Evolutionary conservation across 176 grass and related monocot species (phyloP).

Genomic region (Bolboschoenus planiculmis): DNA sequence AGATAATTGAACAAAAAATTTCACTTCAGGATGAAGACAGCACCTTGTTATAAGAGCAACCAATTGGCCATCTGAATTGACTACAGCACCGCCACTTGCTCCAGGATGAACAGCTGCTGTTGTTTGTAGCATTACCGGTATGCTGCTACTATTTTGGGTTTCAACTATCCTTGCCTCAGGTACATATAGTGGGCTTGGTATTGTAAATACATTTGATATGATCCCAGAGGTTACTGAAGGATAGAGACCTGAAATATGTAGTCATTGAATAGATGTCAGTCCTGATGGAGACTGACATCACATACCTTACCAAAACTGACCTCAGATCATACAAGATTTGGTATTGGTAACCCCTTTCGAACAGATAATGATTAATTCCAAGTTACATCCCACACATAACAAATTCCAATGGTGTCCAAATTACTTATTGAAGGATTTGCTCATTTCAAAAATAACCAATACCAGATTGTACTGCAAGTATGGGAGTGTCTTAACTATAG

Average conservation of each 20-base stretch:
- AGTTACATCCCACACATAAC: background rate
- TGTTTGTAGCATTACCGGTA: conserved; percentile 91
- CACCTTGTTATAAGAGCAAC: conserved; percentile 90
- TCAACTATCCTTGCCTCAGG: conserved; percentile 20
- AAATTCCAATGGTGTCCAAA: background rate
- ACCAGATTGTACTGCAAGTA: background rate
- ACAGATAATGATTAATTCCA: background rate
- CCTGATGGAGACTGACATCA: background rate
- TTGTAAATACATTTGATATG: conserved; percentile 67
- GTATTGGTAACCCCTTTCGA: background rate
- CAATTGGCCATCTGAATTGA: conserved; percentile 73
- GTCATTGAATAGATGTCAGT: conserved; percentile 14
- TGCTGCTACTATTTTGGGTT: conserved; percentile 23
- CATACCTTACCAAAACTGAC: background rate
- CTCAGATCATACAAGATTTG: background rate
- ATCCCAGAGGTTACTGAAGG: conserved; percentile 74
- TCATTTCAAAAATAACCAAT: background rate
- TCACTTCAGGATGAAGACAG: background rate
- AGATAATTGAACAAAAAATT: too few relatives aligned
- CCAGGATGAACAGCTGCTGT: conserved; percentile 91
- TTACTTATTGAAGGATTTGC: background rate
- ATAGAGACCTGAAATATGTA: conserved; percentile 35
- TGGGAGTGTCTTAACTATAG: background rate
- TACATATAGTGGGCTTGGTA: conserved; percentile 28
- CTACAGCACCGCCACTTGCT: conserved; percentile 70